phyloP scores from a whole-genome alignment of 1,284 basidiomycete genomes.

The Moesziomyces antarcticus region DNA sequence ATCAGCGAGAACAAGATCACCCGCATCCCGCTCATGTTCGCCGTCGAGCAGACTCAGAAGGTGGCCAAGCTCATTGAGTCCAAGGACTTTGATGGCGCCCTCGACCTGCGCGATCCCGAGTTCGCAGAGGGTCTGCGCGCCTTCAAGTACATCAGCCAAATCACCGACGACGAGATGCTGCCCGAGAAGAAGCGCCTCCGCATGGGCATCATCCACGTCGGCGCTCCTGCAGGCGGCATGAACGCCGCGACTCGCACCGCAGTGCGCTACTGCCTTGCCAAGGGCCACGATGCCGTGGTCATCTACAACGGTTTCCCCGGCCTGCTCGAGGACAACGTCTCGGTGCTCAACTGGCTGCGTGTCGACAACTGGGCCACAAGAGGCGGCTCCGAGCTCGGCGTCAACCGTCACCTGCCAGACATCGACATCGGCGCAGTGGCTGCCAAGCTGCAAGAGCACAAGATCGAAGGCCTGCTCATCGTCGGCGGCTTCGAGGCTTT shows the following conservation, averaged over 20 bases:
- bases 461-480: conserved; percentile 83
- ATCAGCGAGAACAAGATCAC: conserved; percentile 95
- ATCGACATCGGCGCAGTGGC: conserved; percentile 84
- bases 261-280: conserved; percentile 89
- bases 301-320: conserved; percentile 97
- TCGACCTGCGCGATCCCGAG: conserved; percentile 89
- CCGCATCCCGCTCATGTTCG: conserved; percentile 88
- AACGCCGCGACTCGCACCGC: conserved; percentile 96
- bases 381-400: conserved; percentile 97
- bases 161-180: conserved; percentile 74
- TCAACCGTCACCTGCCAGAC: conserved; percentile 88
- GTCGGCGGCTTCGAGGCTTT: conserved; percentile 98
- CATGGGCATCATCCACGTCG: conserved; percentile 91
- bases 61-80: conserved; percentile 84
- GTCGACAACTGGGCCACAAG: conserved; percentile 96
- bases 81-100: conserved; percentile 87
- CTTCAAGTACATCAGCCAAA: conserved; percentile 72
- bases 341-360: conserved; percentile 91
- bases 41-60: conserved; percentile 85
- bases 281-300: conserved; percentile 89
- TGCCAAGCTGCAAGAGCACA: conserved; percentile 86
- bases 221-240: conserved; percentile 98
- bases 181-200: conserved; percentile 75
- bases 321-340: conserved; percentile 86
- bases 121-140: conserved; percentile 87